Evolutionary conservation across 2,329 filamentous ascomycete genomes (phyloP).

Genomic region (Mycogone perniciosa): DNA sequence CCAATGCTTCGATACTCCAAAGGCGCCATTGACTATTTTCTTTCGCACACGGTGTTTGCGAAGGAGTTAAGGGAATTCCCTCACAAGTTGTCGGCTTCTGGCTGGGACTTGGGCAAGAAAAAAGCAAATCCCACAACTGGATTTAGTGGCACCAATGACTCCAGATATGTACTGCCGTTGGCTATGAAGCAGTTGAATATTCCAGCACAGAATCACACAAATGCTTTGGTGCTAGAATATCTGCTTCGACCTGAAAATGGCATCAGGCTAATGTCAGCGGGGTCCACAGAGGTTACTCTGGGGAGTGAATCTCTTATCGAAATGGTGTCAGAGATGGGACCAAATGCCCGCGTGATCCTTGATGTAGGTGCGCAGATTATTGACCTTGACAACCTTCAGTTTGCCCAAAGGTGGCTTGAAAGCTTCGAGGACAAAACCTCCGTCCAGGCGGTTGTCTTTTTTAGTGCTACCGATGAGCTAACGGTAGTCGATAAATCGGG

Average conservation of each 20-base stretch:
- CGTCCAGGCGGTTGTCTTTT: constrained; percentile 42
- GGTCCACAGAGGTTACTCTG: background rate
- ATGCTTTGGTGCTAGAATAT: constrained; percentile 57
- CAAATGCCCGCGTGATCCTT: constrained; percentile 51
- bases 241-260: constrained; percentile 42
- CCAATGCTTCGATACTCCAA: constrained; percentile 48
- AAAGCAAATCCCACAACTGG: constrained; percentile 50
- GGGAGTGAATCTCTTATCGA: constrained; percentile 39
- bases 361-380: constrained; percentile 67
- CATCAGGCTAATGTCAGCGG: background rate
- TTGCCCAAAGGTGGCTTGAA: constrained; percentile 49
- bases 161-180: constrained; percentile 50
- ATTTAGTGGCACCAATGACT: constrained; percentile 67
- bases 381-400: constrained; percentile 49
- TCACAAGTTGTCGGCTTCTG: constrained; percentile 56
- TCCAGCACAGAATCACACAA: constrained; percentile 52
- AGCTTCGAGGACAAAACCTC: background rate
- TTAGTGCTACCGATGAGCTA: constrained; percentile 47
- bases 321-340: constrained; percentile 30
- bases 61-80: constrained; percentile 58
- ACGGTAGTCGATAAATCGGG: constrained; percentile 45
- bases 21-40: constrained; percentile 55
- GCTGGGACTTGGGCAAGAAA: constrained; percentile 55
- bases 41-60: constrained; percentile 53
- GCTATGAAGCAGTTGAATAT: constrained; percentile 51